Percentiles rank a stretch among this genome's conserved stretches.
Conservation (phyloP, 1,284 basidiomycete species). For the Naganishia sp. region DNA sequence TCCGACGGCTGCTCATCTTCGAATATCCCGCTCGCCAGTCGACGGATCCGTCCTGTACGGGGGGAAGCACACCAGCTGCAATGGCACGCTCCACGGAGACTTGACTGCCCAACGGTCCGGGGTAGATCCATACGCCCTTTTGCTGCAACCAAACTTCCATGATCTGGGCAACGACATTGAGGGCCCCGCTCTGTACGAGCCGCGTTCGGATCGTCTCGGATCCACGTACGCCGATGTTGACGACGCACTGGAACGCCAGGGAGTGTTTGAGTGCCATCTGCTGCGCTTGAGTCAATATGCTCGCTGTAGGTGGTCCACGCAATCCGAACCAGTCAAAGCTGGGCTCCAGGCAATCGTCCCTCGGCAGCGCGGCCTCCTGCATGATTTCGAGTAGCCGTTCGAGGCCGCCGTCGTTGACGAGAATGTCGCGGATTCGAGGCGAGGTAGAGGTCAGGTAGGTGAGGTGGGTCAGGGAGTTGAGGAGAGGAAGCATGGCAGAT, state of each 20-base stretch:
- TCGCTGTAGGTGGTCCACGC: constrained; percentile 52
- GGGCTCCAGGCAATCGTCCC: constrained; percentile 32
- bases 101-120: constrained; percentile 59
- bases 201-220: constrained; percentile 86
- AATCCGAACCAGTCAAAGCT: constrained; percentile 53
- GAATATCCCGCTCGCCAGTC: constrained; percentile 24
- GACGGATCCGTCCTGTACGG: constrained; percentile 23
- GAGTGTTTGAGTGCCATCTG: constrained; percentile 82
- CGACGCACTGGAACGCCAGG: constrained; percentile 93
- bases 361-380: constrained; percentile 68
- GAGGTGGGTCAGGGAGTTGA: constrained; percentile 96
- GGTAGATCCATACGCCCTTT: constrained; percentile 61
- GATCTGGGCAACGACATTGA: constrained; percentile 92
- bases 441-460: constrained; percentile 97
- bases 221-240: constrained; percentile 97
- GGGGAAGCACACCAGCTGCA: constrained; percentile 41
- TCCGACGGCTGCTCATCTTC: constrained; percentile 6
- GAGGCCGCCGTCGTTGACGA: constrained; percentile 95
- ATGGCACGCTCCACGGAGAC: constrained; percentile 61
- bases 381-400: constrained; percentile 92
- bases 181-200: constrained; percentile 92
- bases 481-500: constrained; percentile 81
- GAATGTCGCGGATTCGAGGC: constrained; percentile 94
- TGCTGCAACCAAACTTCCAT: constrained; percentile 87
- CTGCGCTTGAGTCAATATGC: constrained; percentile 65